Conservation (phyloP, 2,329 filamentous ascomycete genomes). For the Phaeosphaeria sp. region DNA sequence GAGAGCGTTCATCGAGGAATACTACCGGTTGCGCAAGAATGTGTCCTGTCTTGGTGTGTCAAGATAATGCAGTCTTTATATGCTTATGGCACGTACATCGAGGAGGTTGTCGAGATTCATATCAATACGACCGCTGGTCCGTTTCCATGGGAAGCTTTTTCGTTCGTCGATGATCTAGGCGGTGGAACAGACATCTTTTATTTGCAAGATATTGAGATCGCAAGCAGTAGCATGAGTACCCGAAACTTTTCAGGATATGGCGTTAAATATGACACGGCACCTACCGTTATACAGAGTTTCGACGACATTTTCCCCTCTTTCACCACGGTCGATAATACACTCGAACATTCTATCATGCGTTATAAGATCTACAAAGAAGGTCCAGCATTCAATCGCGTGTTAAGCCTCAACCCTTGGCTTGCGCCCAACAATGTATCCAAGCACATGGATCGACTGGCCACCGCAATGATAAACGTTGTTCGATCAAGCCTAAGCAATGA, state of each 20-base stretch:
- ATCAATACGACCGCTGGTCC: constrained; percentile 13
- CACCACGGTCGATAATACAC: background rate
- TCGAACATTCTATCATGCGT: background rate
- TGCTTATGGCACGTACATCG: constrained; percentile 19
- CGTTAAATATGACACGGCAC: too few species aligned
- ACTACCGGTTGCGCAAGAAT: constrained; percentile 24
- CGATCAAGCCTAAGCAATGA: constrained; percentile 14
- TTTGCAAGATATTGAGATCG: background rate
- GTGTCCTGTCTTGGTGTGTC: constrained; percentile 36
- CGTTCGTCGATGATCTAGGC: background rate
- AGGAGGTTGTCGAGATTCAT: constrained; percentile 12
- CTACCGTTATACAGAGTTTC: background rate
- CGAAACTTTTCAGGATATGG: background rate
- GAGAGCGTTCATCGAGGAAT: constrained; percentile 12
- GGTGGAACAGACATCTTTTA: background rate
- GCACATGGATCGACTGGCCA: constrained; percentile 26
- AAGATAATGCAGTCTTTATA: constrained; percentile 34
- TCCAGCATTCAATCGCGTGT: background rate
- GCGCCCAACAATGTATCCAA: constrained; percentile 13
- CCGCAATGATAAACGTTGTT: constrained; percentile 23
- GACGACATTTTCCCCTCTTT: background rate
- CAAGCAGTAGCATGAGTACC: background rate
- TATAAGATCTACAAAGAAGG: background rate
- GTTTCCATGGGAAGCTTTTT: constrained; percentile 27
- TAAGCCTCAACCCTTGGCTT: constrained; percentile 23